These are phyloP conservation scores for Raphanus sativus DNA, from an alignment of 345 rosid species.

Conservation along the genomic window DNA sequence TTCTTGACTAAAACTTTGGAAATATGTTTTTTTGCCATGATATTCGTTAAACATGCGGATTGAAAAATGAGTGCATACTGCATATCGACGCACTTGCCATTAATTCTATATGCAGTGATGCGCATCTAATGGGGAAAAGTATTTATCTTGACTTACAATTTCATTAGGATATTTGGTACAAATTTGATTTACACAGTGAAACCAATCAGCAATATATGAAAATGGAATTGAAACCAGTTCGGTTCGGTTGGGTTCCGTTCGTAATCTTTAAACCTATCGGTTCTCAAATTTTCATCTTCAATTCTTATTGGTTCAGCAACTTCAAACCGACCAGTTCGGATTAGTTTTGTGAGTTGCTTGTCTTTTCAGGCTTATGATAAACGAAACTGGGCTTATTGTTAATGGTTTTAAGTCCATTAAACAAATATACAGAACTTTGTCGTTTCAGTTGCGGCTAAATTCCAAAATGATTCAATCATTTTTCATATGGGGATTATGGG, in stretches of 20 bases:
- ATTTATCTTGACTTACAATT: not conserved
- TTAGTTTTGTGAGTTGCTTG: not conserved
- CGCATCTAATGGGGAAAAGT: not conserved
- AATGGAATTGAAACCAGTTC: not conserved
- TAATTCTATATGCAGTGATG: not conserved
- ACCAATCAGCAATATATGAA: not conserved
- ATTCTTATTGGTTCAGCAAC: not conserved
- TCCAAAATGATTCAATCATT: not conserved
- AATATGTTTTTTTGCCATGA: too few species aligned
- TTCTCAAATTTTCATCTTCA: not conserved
- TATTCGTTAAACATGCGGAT: not conserved
- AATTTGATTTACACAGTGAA: not conserved
- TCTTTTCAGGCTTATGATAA: not conserved
- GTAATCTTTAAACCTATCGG: not conserved
- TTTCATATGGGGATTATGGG: not conserved
- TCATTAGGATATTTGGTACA: not conserved
- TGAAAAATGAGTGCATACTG: not conserved
- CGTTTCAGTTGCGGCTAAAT: not conserved
- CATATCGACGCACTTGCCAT: not conserved
- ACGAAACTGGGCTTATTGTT: not conserved
- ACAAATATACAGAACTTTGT: not conserved
- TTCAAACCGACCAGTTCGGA: not conserved
- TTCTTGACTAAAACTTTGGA: too few species aligned
- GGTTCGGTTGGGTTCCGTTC: not conserved
- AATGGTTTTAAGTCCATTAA: not conserved